Evolutionary conservation across 208 protist genomes (phyloP).

Genomic region (Trypanosoma rangeli): DNA sequence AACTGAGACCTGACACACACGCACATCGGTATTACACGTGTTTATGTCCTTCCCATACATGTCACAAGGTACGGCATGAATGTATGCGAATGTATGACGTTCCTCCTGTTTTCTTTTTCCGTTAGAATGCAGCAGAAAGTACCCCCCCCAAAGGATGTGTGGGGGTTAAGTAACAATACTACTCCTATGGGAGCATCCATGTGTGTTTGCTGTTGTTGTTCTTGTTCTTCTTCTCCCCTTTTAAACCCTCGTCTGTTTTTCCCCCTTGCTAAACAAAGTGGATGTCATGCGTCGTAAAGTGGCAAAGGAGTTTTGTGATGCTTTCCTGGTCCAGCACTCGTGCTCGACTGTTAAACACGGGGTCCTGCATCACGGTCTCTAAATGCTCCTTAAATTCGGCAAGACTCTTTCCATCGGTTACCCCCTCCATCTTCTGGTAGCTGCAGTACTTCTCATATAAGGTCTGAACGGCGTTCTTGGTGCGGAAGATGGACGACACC

Average conservation of each 20-base stretch:
- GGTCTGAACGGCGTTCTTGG: conserved; percentile 69
- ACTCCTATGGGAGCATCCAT: background rate
- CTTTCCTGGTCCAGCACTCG: conserved; percentile 76
- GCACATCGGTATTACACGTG: conserved; percentile 16
- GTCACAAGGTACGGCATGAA: background rate
- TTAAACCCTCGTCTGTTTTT: background rate
- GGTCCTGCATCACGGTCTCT: conserved; percentile 65
- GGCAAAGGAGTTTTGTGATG: conserved; percentile 77
- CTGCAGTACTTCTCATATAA: conserved; percentile 84
- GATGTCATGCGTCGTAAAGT: conserved; percentile 81
- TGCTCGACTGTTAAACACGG: conserved; percentile 75
- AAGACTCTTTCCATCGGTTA: conserved; percentile 27
- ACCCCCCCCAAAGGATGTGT: background rate
- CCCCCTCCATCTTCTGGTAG: conserved; percentile 86
- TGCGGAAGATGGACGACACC: conserved; percentile 96
- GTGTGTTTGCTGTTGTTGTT: background rate
- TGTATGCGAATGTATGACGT: background rate
- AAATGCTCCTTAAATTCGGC: conserved; percentile 75
- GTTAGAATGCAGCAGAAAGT: background rate
- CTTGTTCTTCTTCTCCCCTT: background rate
- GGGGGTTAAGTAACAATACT: no score
- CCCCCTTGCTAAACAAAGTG: conserved; percentile 56
- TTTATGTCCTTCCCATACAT: conserved; percentile 17
- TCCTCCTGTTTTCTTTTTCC: background rate
- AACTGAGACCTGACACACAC: background rate